Base-by-base conservation (phyloP, 2,329 filamentous ascomycete species). In the Fusarium mundagurra region DNA sequence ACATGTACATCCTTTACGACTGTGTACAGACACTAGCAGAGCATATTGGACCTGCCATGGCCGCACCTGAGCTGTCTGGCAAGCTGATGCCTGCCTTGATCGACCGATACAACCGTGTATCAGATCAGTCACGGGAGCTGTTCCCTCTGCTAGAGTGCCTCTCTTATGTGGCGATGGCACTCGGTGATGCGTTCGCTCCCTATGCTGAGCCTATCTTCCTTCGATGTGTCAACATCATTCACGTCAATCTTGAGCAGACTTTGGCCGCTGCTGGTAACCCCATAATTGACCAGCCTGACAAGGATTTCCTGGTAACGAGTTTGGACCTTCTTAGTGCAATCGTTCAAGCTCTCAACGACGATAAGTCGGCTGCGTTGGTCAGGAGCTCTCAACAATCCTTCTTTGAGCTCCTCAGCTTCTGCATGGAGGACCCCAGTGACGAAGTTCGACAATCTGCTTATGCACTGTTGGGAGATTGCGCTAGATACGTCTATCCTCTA, bases 1-100 rank as follows among this genome's bases (percentile, higher is more conserved):
- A 99, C 85, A 98, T 98, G 91, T 98, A 97, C 85, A 97, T 98
- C 62, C 90, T 99, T 39, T 99, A 99, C 85, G 96, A 99, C 84
- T 98, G 96, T 82, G 94, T 99, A 39, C 96, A 99, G 85, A 99
- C 96, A 1, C 87, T 99, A 65, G 96, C 96, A 8, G 96, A 99
- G 82, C 93, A 94, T 79, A 93, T 98, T 62, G 95, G 94, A 17
- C 91, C 92, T 12, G 91, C 93, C 39, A 87, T 99, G 74, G 93
- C 94, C n/a, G 88, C 91, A 70, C 93, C 93, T 12, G 90, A 95
- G 60, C 89, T 98, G n/a, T 91, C 95, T 45, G 89, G 93, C 72
- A 88, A 94, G 76, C 88, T 99, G 67, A 98, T 99, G 96, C 95
- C 96, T 31, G 94, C 95, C 18, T 88, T 99, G 51, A 95, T 98